Conservation (phyloP, 176 grass and related monocot genomes). For the Juncus effusus region DNA sequence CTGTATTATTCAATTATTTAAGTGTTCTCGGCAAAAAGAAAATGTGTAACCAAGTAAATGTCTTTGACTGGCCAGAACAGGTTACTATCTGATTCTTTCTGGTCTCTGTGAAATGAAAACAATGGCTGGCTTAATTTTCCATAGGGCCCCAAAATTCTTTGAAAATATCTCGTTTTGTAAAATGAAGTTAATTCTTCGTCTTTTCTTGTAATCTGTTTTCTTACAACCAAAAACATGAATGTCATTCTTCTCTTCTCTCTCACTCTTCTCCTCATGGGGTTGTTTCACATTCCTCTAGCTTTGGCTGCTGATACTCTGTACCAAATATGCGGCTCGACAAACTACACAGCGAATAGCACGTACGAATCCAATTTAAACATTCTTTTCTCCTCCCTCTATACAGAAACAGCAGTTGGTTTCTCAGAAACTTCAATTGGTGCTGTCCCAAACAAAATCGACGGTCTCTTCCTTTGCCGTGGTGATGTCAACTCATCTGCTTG, state of each 20-base stretch:
- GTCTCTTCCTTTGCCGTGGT: slow-evolving; percentile 37
- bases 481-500: slow-evolving; percentile 36
- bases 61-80: too few relatives aligned
- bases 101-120: too few relatives aligned
- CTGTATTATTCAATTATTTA: too few relatives aligned
- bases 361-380: slow-evolving; percentile 41
- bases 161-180: too few relatives aligned
- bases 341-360: slow-evolving; percentile 33
- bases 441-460: slow-evolving; percentile 12
- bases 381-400: slow-evolving; percentile 29
- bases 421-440: slow-evolving; percentile 8
- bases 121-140: too few relatives aligned
- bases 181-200: too few relatives aligned
- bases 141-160: too few relatives aligned
- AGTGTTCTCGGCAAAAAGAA: too few relatives aligned
- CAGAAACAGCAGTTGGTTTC: slow-evolving; percentile 17
- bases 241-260: not conserved
- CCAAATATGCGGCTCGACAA: slow-evolving; percentile 19
- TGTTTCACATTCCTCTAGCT: not conserved
- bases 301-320: slow-evolving; percentile 17
- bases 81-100: too few relatives aligned
- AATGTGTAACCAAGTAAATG: too few relatives aligned
- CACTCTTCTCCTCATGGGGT: not conserved
- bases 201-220: not conserved
- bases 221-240: slow-evolving; percentile 7